A percentile compares a stretch with the other conserved stretches of the same genome.
Evolutionary conservation across 805 yeast species (phyloP).

Genomic region (Jamesozyma spencerorum): DNA sequence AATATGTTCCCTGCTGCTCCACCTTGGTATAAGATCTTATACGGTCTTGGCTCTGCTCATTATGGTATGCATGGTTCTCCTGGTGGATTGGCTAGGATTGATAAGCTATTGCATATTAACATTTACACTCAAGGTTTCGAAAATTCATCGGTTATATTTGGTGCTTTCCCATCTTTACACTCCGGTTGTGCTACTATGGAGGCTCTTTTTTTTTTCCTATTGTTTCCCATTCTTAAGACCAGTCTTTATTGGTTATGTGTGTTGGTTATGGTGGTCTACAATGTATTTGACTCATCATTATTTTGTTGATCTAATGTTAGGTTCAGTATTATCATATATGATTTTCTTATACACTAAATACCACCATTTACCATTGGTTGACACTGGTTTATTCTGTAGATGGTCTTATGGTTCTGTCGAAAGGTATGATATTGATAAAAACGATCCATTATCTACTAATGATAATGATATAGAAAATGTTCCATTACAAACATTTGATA

Average conservation of each 20-base stretch:
- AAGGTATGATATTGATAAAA: slow-evolving; percentile 24
- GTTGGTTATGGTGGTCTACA: slow-evolving; percentile 97
- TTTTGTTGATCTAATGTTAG: slow-evolving; percentile 88
- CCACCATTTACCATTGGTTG: slow-evolving; percentile 54
- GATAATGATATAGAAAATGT: slow-evolving; percentile 28
- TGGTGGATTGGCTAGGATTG: slow-evolving; percentile 89
- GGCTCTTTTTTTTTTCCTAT: slow-evolving; percentile 70
- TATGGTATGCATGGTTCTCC: slow-evolving; percentile 90
- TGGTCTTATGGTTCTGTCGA: slow-evolving; percentile 51
- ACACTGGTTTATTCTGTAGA: slow-evolving; percentile 48
- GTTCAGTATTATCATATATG: slow-evolving; percentile 69
- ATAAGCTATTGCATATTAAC: slow-evolving; percentile 64
- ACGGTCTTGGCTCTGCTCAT: slow-evolving; percentile 84
- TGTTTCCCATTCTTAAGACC: slow-evolving; percentile 65
- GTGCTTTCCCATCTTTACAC: slow-evolving; percentile 83
- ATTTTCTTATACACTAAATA: slow-evolving; percentile 65
- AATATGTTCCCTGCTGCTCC: slow-evolving; percentile 88
- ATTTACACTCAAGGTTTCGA: slow-evolving; percentile 75
- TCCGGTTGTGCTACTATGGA: slow-evolving; percentile 94
- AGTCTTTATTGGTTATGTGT: slow-evolving; percentile 65
- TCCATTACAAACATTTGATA: slow-evolving; percentile 16
- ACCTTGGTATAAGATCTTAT: slow-evolving; percentile 86
- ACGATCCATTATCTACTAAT: slow-evolving; percentile 31
- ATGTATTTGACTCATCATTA: slow-evolving; percentile 97
- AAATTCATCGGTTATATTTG: slow-evolving; percentile 88